Evolutionary conservation across 768 basidiomycete genomes (phyloP).

Genomic region (Kondoa subrosea): DNA sequence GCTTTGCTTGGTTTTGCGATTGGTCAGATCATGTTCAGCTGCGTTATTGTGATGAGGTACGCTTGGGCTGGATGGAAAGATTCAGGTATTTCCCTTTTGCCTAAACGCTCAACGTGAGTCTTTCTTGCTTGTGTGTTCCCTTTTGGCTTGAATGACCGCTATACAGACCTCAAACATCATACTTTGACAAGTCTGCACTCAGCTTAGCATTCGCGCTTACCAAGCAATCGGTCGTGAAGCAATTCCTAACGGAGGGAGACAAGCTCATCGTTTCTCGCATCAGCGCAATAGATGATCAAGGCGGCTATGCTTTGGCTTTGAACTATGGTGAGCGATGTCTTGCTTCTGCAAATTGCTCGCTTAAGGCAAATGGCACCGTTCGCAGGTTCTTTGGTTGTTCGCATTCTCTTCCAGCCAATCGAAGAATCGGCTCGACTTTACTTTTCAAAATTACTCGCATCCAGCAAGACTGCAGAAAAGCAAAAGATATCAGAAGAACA

Average conservation of each 20-base stretch:
- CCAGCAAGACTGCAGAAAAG: constrained; percentile 8
- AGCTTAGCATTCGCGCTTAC: constrained; percentile 67
- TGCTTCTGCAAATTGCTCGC: background rate
- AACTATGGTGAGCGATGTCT: constrained; percentile 59
- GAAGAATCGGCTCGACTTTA: constrained; percentile 82
- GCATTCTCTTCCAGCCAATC: constrained; percentile 84
- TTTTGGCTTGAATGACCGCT: background rate
- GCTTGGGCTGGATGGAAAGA: constrained; percentile 8
- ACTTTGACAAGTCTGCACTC: constrained; percentile 40
- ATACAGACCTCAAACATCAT: background rate
- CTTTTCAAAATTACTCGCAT: constrained; percentile 49
- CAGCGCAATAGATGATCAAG: constrained; percentile 71
- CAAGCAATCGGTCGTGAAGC: constrained; percentile 74
- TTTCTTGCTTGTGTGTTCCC: background rate
- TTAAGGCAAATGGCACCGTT: background rate
- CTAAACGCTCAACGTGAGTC: background rate
- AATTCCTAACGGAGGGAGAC: constrained; percentile 88
- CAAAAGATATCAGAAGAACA: background rate
- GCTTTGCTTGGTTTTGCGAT: constrained; percentile 65
- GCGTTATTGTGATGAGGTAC: constrained; percentile 45
- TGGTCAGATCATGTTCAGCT: constrained; percentile 64
- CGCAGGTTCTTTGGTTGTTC: constrained; percentile 73
- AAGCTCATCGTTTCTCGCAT: constrained; percentile 71
- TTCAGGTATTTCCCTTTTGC: background rate
- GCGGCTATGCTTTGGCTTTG: constrained; percentile 83